Conservation (phyloP, 176 grass and related monocot genomes). For the Phyllostachys edulis region DNA sequence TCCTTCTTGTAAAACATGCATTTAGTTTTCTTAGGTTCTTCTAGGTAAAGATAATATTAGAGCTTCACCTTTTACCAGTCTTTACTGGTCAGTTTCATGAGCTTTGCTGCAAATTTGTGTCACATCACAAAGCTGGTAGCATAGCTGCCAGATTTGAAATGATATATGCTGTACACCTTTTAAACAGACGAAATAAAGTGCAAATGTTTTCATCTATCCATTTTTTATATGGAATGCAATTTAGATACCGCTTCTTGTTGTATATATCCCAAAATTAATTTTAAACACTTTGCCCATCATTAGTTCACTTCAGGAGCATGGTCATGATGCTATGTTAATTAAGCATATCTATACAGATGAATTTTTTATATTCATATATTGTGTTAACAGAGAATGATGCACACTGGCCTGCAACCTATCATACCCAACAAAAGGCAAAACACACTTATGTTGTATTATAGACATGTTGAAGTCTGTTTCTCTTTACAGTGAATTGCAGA, state of each 20-base stretch:
- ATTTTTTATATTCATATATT: neutral
- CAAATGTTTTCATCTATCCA: conserved; percentile 4
- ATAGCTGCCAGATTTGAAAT: conserved; percentile 14
- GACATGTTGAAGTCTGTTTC: conserved; percentile 17
- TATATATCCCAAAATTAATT: neutral
- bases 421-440: neutral
- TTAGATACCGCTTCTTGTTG: neutral
- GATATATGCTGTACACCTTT: neutral
- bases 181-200: conserved; percentile 11
- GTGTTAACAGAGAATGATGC: neutral
- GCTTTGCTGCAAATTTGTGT: conserved; percentile 10
- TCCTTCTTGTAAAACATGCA: neutral
- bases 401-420: neutral
- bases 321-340: conserved; percentile 2
- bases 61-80: neutral
- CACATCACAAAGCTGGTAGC: conserved; percentile 11
- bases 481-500: conserved; percentile 77
- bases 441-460: neutral
- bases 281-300: neutral
- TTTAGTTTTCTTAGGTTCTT: neutral
- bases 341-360: neutral
- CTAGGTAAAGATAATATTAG: neutral
- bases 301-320: neutral
- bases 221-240: neutral
- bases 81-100: neutral